Evolutionary conservation across 352 stramenopile species (phyloP), one percentile per base, ranked within the genome.

Genomic region (Globisporangium solare): DNA sequence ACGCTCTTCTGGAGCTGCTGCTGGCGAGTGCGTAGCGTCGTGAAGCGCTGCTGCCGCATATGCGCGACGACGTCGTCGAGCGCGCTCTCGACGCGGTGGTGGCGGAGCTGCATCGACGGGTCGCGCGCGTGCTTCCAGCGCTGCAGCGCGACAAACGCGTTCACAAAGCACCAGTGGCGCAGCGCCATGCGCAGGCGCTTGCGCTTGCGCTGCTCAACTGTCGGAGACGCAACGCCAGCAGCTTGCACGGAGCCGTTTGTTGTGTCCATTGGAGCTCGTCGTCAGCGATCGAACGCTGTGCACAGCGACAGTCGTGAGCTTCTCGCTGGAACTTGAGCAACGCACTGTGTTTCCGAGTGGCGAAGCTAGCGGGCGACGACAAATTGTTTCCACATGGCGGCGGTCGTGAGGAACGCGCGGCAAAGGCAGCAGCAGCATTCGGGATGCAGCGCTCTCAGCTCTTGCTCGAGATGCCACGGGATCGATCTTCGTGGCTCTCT

Each of bases 301-400:
- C 37, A 49, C 2, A 21, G 0, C 6, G 31, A 1, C 24, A 37
- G 39, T 8, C 7, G 18, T 0, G 18, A 15, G 18, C n/a, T 56
- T 24, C 21, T 49, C 6, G 8, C 1, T 39, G 10, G 21, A 5
- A 15, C 24, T 50, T 21, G 17, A 2, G 35, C 20, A 37, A 13
- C 11, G 35, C 21, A 31, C 7, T 31, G 31, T 24, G 12, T 10
- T n/a, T 56, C 61, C 11, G 46, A 57, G 14, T 51, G 31, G 1
- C 60, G 60, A 12, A 86, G 49, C 76, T 73, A 86, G 22, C 48
- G 57, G 6, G 58, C 63, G 4, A 83, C 35, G 32, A 67, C 55
- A 24, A 65, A 12, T 22, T 74, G 47, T 48, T 50, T 58, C 50
- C 68, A 60, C 47, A 65, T 64, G 1, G n/a, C 20, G 6, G 11